Conservation (phyloP, 192 early-diverging fungal genomes). For the Phlyctochytrium bullatum region DNA sequence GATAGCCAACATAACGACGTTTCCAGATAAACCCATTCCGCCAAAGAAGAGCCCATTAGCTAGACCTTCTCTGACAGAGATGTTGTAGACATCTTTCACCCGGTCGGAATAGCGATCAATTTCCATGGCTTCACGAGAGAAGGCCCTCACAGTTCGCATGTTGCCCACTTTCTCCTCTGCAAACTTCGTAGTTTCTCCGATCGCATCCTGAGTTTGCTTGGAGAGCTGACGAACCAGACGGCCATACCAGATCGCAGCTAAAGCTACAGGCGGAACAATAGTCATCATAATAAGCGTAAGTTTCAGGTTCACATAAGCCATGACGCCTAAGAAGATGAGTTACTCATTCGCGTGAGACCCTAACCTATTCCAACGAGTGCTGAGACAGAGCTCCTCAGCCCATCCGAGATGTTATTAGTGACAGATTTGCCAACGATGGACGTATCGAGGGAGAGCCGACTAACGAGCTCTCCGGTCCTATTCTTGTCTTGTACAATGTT, state of each 20-base stretch:
- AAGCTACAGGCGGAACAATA: constrained; percentile 70
- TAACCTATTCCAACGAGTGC: constrained; percentile 55
- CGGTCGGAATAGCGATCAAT: constrained; percentile 18
- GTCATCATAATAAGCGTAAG: constrained; percentile 58
- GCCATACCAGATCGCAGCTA: constrained; percentile 70
- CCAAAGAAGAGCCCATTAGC: constrained; percentile 34
- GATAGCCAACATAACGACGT: constrained; percentile 37
- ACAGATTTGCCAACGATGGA: constrained; percentile 71
- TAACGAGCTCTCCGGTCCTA: constrained; percentile 75
- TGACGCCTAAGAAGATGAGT: too few relatives aligned
- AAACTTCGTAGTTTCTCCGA: constrained; percentile 66
- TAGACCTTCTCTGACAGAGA: constrained; percentile 25
- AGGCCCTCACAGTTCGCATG: constrained; percentile 44
- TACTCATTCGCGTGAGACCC: not conserved
- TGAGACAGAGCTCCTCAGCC: constrained; percentile 59
- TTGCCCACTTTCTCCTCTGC: constrained; percentile 60
- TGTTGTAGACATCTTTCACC: constrained; percentile 27
- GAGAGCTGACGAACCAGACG: constrained; percentile 61
- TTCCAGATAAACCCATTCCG: constrained; percentile 34
- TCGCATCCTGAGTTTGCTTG: constrained; percentile 59
- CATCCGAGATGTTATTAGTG: constrained; percentile 73
- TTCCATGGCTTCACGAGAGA: constrained; percentile 37
- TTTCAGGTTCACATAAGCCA: too few relatives aligned
- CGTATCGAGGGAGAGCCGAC: constrained; percentile 75
- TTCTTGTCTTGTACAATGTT: constrained; percentile 45